Percentiles rank a stretch among this genome's conserved stretches.
Conservation (phyloP, 352 stramenopile species). For the Thraustochytrium sp. region DNA sequence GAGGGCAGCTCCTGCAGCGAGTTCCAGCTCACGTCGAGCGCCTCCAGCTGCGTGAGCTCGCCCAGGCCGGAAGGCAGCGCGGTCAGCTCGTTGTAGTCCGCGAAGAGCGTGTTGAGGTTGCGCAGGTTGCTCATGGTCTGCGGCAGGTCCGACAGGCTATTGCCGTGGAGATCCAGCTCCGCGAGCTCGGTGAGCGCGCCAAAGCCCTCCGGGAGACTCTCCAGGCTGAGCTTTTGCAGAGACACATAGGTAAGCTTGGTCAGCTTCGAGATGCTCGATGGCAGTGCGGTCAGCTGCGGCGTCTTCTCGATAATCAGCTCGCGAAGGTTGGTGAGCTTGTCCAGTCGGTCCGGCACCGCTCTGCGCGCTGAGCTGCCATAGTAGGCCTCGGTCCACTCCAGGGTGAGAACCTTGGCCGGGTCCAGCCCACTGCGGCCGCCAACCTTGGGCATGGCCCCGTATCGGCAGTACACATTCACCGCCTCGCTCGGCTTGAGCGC, state of each 20-base stretch:
- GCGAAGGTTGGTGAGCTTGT: no score
- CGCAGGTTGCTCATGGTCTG: not conserved
- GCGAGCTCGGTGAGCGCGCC: not conserved
- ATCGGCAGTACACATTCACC: no score
- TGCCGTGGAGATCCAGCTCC: not conserved
- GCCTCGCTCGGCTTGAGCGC: no score
- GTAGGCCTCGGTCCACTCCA: no score
- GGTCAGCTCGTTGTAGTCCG: not conserved
- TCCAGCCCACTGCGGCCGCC: no score
- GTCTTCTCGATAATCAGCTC: not conserved
- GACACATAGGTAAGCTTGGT: not conserved
- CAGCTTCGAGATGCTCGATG: not conserved
- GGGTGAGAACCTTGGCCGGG: no score
- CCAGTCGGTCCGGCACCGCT: no score
- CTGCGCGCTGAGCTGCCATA: no score
- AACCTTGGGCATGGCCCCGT: no score
- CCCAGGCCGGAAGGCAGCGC: not conserved
- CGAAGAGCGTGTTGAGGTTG: not conserved
- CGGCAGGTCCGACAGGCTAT: not conserved
- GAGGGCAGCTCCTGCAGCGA: not conserved
- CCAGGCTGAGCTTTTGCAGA: not conserved
- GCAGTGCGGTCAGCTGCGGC: not conserved
- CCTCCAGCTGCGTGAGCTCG: not conserved
- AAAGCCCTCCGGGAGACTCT: not conserved
- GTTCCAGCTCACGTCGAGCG: not conserved